phyloP scores from a whole-genome alignment of 176 grass and related monocot species.

The Coix lacrymajobi region DNA sequence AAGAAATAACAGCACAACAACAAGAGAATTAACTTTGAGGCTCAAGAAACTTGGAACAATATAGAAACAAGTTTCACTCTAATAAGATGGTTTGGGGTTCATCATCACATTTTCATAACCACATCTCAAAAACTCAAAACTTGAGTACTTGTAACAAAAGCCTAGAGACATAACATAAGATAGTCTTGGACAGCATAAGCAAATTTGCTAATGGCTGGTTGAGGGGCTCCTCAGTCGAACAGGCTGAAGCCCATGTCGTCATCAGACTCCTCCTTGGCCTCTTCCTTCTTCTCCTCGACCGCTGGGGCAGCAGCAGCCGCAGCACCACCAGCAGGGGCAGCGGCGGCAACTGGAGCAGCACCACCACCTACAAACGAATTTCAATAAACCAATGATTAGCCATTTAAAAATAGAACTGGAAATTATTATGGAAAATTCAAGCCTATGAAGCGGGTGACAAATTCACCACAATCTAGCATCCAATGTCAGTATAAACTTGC shows the following conservation, averaged over 20 bases:
- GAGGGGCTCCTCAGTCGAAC: constrained; percentile 42
- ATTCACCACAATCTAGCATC: not conserved
- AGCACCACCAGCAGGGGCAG: constrained; percentile 45
- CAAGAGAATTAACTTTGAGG: not conserved
- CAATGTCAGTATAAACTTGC: not conserved
- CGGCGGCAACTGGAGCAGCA: constrained; percentile 41
- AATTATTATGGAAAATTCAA: not conserved
- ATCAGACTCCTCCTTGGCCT: constrained; percentile 71
- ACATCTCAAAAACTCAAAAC: constrained; percentile 35
- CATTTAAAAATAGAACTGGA: not conserved
- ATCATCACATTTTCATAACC: not conserved
- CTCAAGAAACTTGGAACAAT: not conserved
- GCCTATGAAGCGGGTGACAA: not conserved
- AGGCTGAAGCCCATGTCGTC: constrained; percentile 90
- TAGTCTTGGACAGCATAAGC: constrained; percentile 19
- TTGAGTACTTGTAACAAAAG: constrained; percentile 19
- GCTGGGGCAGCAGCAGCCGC: constrained; percentile 32
- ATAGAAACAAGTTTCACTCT: constrained; percentile 20
- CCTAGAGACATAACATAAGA: constrained; percentile 15
- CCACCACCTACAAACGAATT: constrained; percentile 48
- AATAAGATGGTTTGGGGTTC: not conserved
- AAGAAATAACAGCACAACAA: not conserved
- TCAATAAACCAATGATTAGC: not conserved
- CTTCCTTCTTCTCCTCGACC: constrained; percentile 76
- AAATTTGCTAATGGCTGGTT: not conserved